phyloP scores from a whole-genome alignment of 2,329 filamentous ascomycete genomes.

The Colletotrichum australisinense region DNA sequence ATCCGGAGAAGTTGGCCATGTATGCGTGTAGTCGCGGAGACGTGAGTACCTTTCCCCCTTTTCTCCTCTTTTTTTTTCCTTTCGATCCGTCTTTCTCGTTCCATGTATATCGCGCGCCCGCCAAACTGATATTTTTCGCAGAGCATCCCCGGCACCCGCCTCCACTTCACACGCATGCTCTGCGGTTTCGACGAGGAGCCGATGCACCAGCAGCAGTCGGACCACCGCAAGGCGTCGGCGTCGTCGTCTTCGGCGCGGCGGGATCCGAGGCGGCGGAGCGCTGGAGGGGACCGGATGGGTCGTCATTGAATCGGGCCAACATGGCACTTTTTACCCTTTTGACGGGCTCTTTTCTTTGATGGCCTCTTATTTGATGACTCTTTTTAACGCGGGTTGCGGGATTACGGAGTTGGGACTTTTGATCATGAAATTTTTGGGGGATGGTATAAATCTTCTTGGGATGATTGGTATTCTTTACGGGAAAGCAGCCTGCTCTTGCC shows the following conservation, averaged over 20 bases:
- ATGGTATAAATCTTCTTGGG: neutral
- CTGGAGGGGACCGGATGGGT: constrained; percentile 36
- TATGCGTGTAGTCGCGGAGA: constrained; percentile 65
- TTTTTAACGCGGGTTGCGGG: neutral
- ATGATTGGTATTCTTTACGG: neutral
- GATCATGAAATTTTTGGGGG: neutral
- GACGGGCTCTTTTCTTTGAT: too few species aligned
- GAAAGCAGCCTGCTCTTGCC: neutral
- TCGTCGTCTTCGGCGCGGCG: constrained; percentile 13
- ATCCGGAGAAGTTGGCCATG: constrained; percentile 69
- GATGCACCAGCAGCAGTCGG: constrained; percentile 36
- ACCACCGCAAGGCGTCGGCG: constrained; percentile 30
- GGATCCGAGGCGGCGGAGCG: constrained; percentile 26
- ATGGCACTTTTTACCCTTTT: too few species aligned
- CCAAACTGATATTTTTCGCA: constrained; percentile 41
- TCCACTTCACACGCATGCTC: constrained; percentile 67
- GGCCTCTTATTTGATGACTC: too few species aligned
- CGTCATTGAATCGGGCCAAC: constrained; percentile 6
- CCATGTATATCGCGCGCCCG: neutral
- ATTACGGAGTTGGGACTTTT: neutral
- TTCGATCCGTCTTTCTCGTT: neutral
- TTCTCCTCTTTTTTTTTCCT: neutral
- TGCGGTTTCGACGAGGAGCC: constrained; percentile 59
- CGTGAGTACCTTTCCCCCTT: constrained; percentile 52
- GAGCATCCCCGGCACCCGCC: constrained; percentile 67